Conservation (phyloP, 495 filamentous ascomycete species). For the Acidiella bohemica region DNA sequence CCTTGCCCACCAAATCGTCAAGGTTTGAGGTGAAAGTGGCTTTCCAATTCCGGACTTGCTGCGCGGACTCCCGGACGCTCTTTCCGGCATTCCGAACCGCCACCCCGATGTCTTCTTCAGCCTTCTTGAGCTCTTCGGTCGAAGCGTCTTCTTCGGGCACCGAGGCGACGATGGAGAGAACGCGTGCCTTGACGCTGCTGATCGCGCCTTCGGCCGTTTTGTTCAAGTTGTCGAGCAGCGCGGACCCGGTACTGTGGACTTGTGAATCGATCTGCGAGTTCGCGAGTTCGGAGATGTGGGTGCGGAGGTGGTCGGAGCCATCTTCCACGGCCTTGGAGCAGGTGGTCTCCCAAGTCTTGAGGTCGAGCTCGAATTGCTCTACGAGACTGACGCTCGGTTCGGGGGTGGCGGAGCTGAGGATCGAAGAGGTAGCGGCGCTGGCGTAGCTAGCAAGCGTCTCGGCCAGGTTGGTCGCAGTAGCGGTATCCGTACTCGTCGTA, state of each 20-base stretch:
- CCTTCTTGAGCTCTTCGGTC: conserved; percentile 40
- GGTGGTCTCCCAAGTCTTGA: conserved; percentile 69
- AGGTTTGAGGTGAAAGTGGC: conserved; percentile 58
- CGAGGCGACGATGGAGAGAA: conserved; percentile 46
- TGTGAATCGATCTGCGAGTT: conserved; percentile 52
- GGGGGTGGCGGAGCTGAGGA: background rate
- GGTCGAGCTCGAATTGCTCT: conserved; percentile 53
- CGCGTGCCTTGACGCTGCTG: conserved; percentile 49
- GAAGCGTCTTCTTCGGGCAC: conserved; percentile 41
- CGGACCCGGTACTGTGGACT: conserved; percentile 50
- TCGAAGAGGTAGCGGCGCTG: conserved; percentile 6
- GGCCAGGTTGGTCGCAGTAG: conserved; percentile 6
- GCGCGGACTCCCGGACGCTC: conserved; percentile 64
- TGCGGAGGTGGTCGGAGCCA: conserved; percentile 55
- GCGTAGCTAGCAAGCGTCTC: conserved; percentile 15
- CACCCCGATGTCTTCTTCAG: conserved; percentile 46
- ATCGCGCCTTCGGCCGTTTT: conserved; percentile 48
- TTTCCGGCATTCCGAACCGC: conserved; percentile 63
- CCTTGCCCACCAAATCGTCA: conserved; percentile 51
- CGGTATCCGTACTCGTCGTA: conserved; percentile 2
- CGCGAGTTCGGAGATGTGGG: conserved; percentile 65
- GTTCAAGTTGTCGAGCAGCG: conserved; percentile 55
- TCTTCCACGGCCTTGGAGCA: conserved; percentile 73
- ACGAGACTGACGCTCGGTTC: conserved; percentile 18
- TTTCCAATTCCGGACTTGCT: conserved; percentile 68